A percentile compares a stretch with the other conserved stretches of the same genome.
Evolutionary conservation across 2,329 filamentous ascomycete species (phyloP).

Genomic region (Nemania sp.): DNA sequence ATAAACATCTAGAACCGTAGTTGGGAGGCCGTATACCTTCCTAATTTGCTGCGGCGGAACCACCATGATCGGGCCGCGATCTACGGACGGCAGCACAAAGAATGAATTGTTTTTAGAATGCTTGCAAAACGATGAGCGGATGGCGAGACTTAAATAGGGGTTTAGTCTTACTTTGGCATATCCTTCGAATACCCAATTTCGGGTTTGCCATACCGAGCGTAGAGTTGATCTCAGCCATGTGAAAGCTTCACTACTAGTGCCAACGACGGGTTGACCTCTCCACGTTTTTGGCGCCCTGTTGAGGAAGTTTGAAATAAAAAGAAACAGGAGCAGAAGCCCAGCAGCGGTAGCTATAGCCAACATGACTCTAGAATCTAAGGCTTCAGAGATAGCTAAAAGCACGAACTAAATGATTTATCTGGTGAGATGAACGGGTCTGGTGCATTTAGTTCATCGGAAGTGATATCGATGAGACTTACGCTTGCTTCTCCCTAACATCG

Average conservation of each 20-base stretch:
- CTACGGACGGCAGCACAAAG: constrained; percentile 22
- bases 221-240: neutral
- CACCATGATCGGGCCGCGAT: constrained; percentile 15
- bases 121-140: neutral
- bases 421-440: no score
- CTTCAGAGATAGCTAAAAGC: no score
- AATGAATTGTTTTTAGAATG: constrained; percentile 18
- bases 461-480: no score
- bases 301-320: no score
- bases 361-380: no score
- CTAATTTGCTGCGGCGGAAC: constrained; percentile 23
- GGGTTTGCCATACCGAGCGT: neutral
- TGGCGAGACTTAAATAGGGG: neutral
- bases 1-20: constrained; percentile 17
- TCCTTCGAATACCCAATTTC: constrained; percentile 3
- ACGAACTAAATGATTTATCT: no score
- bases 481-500: no score
- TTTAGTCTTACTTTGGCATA: neutral
- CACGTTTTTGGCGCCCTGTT: no score
- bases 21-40: constrained; percentile 19
- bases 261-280: neutral
- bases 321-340: no score
- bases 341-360: no score
- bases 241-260: neutral
- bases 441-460: no score